Base-by-base conservation (phyloP, 2,329 filamentous ascomycete species). In the Ophiocordyceps camponoti-floridani region DNA sequence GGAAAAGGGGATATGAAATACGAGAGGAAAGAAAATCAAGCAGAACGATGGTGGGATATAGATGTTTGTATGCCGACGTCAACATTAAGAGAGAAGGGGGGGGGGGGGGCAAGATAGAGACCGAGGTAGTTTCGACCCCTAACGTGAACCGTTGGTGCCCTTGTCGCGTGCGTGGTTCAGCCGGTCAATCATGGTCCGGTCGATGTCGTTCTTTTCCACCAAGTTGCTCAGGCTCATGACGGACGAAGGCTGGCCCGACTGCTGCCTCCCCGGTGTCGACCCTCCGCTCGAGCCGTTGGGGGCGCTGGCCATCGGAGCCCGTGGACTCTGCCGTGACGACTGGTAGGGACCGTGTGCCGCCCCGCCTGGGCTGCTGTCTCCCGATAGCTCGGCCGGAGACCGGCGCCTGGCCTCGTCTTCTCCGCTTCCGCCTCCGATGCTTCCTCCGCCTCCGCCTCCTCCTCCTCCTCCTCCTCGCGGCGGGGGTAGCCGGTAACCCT, bases 211-310 rank as follows among this genome's bases (percentile, higher is more conserved):
- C 51, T 64, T 65, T 27, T 68, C 70, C 53, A 73, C 66, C 48
- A 72, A 57, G 46, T 69, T 70, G 53, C 65, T 68, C 38, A 72
- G 52, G 51, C 68, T 73, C 70, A 73, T 74, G 19, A 70, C 63
- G n/a, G 68, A 71, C 11, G 54, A 45, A 13, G 53, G 51, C 23
- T 48, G 49, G 43, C 45, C 31, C 44, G 53, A 16, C 48, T 47
- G 56, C 31, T 27, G 44, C 53, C 55, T 58, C 18, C 56, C 51
- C 13, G 61, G 52, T 42, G 61, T 60, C 47, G 61, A 62, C 8
- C 55, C 51, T 46, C 57, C 62, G 47, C 62, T 63, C 23, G 60
- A 62, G 31, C 57, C 58, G 43, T 54, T 61, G 26, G 56, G 57
- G 30, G 57, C 57, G 31, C 11, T 10, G 4, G 14, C 31, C 31